Percentiles rank a stretch among this genome's conserved stretches.
Evolutionary conservation across 1,284 basidiomycete genomes (phyloP).

Genomic region (Phellopilus nigrolimitatus): DNA sequence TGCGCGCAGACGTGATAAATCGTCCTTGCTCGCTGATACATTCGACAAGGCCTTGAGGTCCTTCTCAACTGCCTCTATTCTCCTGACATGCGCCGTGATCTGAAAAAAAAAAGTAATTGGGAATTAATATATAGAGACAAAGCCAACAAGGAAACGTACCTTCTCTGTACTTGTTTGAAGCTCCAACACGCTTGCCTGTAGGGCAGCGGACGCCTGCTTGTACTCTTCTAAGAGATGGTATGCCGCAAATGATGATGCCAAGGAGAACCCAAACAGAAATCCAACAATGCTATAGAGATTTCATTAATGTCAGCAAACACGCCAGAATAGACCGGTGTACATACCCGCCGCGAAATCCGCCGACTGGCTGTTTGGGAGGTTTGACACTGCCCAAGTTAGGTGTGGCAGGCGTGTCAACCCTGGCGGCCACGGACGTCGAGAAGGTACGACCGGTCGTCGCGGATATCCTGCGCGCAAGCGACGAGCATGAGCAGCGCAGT

Average conservation of each 20-base stretch:
- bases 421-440: slow-evolving; percentile 35
- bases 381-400: slow-evolving; percentile 54
- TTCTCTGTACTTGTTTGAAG: slow-evolving; percentile 80
- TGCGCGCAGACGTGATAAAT: slow-evolving; percentile 64
- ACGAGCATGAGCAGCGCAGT: slow-evolving; percentile 13
- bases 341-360: slow-evolving; percentile 82
- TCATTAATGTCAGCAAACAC: background rate
- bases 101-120: slow-evolving; percentile 28
- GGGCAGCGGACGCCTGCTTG: slow-evolving; percentile 75
- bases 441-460: slow-evolving; percentile 28
- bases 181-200: slow-evolving; percentile 85
- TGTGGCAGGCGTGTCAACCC: slow-evolving; percentile 42
- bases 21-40: slow-evolving; percentile 69
- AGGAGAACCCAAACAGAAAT: slow-evolving; percentile 85
- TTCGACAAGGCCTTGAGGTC: slow-evolving; percentile 76
- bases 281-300: slow-evolving; percentile 67
- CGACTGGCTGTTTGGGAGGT: slow-evolving; percentile 71
- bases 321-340: slow-evolving; percentile 25
- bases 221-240: slow-evolving; percentile 90
- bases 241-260: slow-evolving; percentile 79
- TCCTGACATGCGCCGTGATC: slow-evolving; percentile 80
- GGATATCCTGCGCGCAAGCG: slow-evolving; percentile 4
- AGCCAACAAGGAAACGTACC: slow-evolving; percentile 35
- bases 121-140: background rate
- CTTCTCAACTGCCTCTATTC: slow-evolving; percentile 86